phyloP scores from a whole-genome alignment of 768 basidiomycete genomes.

The Boletus sp. region DNA sequence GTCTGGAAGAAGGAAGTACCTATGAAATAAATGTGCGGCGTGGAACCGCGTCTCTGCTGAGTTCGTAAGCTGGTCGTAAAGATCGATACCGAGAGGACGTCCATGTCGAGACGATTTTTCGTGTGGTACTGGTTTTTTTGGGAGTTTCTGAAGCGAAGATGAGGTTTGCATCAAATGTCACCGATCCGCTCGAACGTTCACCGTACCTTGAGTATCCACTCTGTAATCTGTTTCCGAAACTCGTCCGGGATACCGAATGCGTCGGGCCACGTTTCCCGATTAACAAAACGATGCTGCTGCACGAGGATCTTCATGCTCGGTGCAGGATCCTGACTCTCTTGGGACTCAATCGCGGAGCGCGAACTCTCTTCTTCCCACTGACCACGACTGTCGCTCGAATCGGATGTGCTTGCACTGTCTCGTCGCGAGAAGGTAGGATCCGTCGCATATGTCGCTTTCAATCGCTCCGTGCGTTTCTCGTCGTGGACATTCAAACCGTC shows the following conservation, averaged over 20 bases:
- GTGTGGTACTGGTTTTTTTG: neutral
- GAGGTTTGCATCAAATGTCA: neutral
- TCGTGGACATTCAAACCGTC: constrained; percentile 32
- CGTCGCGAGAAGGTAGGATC: neutral
- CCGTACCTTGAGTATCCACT: constrained; percentile 49
- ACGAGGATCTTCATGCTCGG: neutral
- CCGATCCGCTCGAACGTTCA: neutral
- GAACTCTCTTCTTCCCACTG: constrained; percentile 21
- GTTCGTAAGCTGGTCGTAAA: constrained; percentile 52
- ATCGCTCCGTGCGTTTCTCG: constrained; percentile 7
- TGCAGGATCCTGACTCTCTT: constrained; percentile 15
- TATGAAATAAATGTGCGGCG: constrained; percentile 57
- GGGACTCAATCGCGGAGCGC: constrained; percentile 14
- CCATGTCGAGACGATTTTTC: neutral
- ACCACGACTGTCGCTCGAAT: constrained; percentile 9
- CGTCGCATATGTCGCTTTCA: neutral
- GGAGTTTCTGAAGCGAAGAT: constrained; percentile 3
- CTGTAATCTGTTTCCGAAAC: constrained; percentile 35
- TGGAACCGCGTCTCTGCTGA: constrained; percentile 65
- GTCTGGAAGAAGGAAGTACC: constrained; percentile 48
- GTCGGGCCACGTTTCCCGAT: constrained; percentile 14
- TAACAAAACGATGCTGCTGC: neutral
- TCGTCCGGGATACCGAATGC: constrained; percentile 34
- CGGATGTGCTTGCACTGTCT: constrained; percentile 7
- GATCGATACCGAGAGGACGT: constrained; percentile 9